These are phyloP conservation scores for Cyberlindnera lachancei DNA, from an alignment of 805 yeast genomes.

Conservation along the genomic window DNA sequence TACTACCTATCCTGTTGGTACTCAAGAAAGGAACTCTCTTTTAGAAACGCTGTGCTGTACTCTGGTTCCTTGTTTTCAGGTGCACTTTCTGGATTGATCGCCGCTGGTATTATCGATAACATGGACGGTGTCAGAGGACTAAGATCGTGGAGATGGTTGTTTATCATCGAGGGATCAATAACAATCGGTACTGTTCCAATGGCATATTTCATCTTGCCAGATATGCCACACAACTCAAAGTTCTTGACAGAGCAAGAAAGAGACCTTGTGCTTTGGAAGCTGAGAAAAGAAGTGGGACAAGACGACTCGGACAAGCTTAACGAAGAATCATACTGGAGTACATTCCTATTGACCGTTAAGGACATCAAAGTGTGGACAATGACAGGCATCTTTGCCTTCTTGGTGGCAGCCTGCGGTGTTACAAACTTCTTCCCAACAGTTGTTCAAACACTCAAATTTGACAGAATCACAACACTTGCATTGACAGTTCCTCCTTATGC, in stretches of 20 bases:
- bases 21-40: constrained; percentile 37
- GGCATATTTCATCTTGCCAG: constrained; percentile 43
- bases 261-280: constrained; percentile 26
- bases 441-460: constrained; percentile 46
- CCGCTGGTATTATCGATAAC: constrained; percentile 40
- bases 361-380: constrained; percentile 43
- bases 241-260: constrained; percentile 38
- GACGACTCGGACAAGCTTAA: constrained; percentile 20
- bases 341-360: constrained; percentile 29
- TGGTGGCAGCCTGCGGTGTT: constrained; percentile 54
- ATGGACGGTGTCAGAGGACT: constrained; percentile 33
- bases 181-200: constrained; percentile 41
- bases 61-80: constrained; percentile 47
- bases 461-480: constrained; percentile 41
- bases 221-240: constrained; percentile 43
- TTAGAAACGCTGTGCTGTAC: constrained; percentile 47
- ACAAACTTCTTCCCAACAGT: constrained; percentile 57
- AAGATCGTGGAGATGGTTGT: constrained; percentile 62
- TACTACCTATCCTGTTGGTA: constrained; percentile 49
- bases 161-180: constrained; percentile 52
- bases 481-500: constrained; percentile 55
- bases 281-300: constrained; percentile 22
- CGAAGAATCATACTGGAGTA: constrained; percentile 26
- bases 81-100: constrained; percentile 47
- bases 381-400: constrained; percentile 33